Evolutionary conservation across 2,329 filamentous ascomycete genomes (phyloP).

Genomic region (Colletotrichum navitas): DNA sequence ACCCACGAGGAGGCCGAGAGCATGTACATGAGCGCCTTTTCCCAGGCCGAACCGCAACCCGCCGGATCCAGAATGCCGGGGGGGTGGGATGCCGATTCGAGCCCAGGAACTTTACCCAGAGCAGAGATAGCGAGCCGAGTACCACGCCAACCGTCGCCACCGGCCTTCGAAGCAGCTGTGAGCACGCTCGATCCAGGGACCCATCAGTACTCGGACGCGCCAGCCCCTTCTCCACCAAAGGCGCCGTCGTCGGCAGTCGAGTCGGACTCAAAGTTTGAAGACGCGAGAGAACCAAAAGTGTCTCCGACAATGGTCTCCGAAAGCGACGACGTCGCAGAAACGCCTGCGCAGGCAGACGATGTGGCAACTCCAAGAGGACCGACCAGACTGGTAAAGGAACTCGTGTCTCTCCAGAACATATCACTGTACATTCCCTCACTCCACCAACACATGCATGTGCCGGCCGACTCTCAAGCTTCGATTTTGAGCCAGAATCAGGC

Average conservation of each 20-base stretch:
- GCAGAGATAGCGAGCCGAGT: neutral
- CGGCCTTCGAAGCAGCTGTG: neutral
- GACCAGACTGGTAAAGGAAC: slow-evolving; percentile 68
- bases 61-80: slow-evolving; percentile 61
- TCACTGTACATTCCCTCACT: slow-evolving; percentile 67
- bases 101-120: slow-evolving; percentile 20
- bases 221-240: neutral
- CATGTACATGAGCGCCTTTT: slow-evolving; percentile 86
- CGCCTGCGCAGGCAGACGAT: slow-evolving; percentile 52
- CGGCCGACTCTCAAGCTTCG: slow-evolving; percentile 48
- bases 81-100: slow-evolving; percentile 60
- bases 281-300: neutral
- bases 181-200: neutral
- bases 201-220: neutral
- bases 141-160: slow-evolving; percentile 14
- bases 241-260: slow-evolving; percentile 39
- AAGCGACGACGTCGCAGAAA: slow-evolving; percentile 10
- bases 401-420: slow-evolving; percentile 63
- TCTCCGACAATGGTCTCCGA: neutral
- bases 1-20: slow-evolving; percentile 86
- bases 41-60: slow-evolving; percentile 56
- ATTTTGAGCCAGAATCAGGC: slow-evolving; percentile 48
- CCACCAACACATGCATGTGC: slow-evolving; percentile 59
- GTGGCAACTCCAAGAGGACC: slow-evolving; percentile 64
- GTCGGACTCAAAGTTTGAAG: slow-evolving; percentile 28